These are phyloP conservation scores for Crithidia bombi DNA, from an alignment of 208 protist species.

Conservation along the genomic window DNA sequence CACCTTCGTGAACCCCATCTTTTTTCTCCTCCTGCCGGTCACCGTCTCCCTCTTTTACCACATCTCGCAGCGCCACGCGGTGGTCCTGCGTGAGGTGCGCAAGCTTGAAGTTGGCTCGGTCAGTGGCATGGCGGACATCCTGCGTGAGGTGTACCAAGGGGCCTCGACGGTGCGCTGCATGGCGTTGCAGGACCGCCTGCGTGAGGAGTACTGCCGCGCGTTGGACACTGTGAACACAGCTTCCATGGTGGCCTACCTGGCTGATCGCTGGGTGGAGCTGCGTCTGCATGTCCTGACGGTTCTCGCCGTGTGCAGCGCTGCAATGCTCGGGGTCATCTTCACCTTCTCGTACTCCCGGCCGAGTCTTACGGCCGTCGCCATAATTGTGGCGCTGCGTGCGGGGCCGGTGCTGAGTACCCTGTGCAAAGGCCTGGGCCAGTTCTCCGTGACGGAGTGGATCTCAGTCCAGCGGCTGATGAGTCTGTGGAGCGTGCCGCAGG, in stretches of 20 bases:
- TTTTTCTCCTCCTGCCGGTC: slow-evolving; percentile 60
- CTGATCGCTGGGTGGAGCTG: slow-evolving; percentile 66
- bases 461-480: slow-evolving; percentile 58
- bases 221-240: slow-evolving; percentile 70
- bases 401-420: slow-evolving; percentile 45
- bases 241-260: slow-evolving; percentile 55
- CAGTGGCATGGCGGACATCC: slow-evolving; percentile 49
- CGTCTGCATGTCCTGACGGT: slow-evolving; percentile 53
- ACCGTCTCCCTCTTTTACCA: slow-evolving; percentile 46
- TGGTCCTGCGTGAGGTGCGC: slow-evolving; percentile 57
- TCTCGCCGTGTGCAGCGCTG: slow-evolving; percentile 46
- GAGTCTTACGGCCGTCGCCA: slow-evolving; percentile 52
- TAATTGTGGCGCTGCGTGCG: slow-evolving; percentile 48
- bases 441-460: slow-evolving; percentile 55
- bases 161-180: slow-evolving; percentile 61
- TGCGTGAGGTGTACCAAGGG: slow-evolving; percentile 62
- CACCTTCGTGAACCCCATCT: slow-evolving; percentile 54
- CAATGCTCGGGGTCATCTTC: slow-evolving; percentile 58
- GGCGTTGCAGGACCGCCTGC: slow-evolving; percentile 57
- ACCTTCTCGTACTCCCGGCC: slow-evolving; percentile 38
- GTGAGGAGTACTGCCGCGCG: slow-evolving; percentile 71
- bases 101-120: slow-evolving; percentile 57
- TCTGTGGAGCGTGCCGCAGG: slow-evolving; percentile 53
- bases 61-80: slow-evolving; percentile 50
- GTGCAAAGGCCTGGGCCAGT: slow-evolving; percentile 41